A percentile compares a stretch with the other conserved stretches of the same genome.
Conservation (phyloP, 2,329 filamentous ascomycete genomes). For the Xenoacremonium recifei region DNA sequence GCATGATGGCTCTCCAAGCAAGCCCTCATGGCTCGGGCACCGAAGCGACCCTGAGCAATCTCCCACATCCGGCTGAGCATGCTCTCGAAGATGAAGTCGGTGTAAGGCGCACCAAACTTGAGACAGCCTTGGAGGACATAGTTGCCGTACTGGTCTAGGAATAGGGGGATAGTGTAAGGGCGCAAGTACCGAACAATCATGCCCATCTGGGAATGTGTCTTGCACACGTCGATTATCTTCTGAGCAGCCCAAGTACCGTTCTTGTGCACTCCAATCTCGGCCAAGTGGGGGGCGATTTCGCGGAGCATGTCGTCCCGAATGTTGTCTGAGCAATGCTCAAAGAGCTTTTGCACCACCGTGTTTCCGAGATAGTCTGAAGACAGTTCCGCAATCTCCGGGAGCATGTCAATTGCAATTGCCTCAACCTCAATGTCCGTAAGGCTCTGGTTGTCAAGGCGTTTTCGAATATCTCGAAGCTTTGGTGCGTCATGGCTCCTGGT, state of each 20-base stretch:
- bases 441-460: slow-evolving; percentile 94
- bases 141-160: slow-evolving; percentile 97
- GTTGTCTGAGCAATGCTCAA: slow-evolving; percentile 90
- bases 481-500: slow-evolving; percentile 90
- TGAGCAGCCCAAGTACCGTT: slow-evolving; percentile 99
- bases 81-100: slow-evolving; percentile 96
- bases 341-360: slow-evolving; percentile 98
- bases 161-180: slow-evolving; percentile 84
- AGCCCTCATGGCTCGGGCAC: slow-evolving; percentile 92
- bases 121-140: slow-evolving; percentile 97
- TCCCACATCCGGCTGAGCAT: slow-evolving; percentile 97
- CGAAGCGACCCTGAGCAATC: slow-evolving; percentile 87
- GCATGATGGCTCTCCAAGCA: slow-evolving; percentile 95
- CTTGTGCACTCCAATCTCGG: slow-evolving; percentile 97
- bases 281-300: slow-evolving; percentile 86
- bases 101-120: slow-evolving; percentile 84
- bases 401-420: slow-evolving; percentile 87
- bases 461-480: slow-evolving; percentile 90
- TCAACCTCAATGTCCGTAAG: slow-evolving; percentile 87
- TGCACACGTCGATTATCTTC: slow-evolving; percentile 97
- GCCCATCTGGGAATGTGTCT: slow-evolving; percentile 77
- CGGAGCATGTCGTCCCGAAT: slow-evolving; percentile 88
- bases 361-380: slow-evolving; percentile 96
- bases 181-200: slow-evolving; percentile 82
- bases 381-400: slow-evolving; percentile 93